Percentiles rank a stretch among this genome's conserved stretches.
phyloP scores from a whole-genome alignment of 768 basidiomycete species.

The Strobilomyces echinocephalus region DNA sequence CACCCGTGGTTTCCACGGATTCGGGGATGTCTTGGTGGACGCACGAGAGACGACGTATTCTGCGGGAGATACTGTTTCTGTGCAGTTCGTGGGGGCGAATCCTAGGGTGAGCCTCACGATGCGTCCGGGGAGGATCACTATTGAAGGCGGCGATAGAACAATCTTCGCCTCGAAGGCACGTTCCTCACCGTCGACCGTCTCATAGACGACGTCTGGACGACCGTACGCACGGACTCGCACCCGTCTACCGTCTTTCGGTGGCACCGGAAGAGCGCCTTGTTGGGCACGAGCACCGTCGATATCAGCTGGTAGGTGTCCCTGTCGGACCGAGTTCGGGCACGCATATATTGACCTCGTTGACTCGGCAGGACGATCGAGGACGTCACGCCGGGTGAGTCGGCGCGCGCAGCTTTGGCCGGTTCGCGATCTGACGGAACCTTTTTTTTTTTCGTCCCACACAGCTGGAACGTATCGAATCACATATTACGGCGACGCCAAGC shows the following conservation, averaged over 20 bases:
- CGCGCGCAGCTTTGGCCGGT: not conserved
- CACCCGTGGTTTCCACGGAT: constrained; percentile 47
- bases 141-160: constrained; percentile 47
- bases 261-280: constrained; percentile 51
- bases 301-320: constrained; percentile 50
- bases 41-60: constrained; percentile 48
- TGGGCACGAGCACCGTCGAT: constrained; percentile 60
- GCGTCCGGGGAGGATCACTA: too few species aligned
- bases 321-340: constrained; percentile 4
- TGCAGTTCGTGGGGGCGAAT: constrained; percentile 70
- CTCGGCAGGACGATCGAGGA: constrained; percentile 55
- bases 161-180: constrained; percentile 67
- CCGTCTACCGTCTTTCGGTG: constrained; percentile 69
- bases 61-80: constrained; percentile 54
- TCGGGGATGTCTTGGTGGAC: constrained; percentile 59
- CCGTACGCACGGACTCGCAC: constrained; percentile 70
- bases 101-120: constrained; percentile 50
- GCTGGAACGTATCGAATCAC: constrained; percentile 67
- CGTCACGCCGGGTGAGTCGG: constrained; percentile 33
- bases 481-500: constrained; percentile 77
- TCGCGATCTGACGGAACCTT: not conserved
- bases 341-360: not conserved
- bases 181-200: constrained; percentile 64
- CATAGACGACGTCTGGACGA: constrained; percentile 45
- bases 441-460: constrained; percentile 22